Conservation (phyloP, 225 moss, liverwort and hornwort genomes). For the Bryum argenteum region DNA sequence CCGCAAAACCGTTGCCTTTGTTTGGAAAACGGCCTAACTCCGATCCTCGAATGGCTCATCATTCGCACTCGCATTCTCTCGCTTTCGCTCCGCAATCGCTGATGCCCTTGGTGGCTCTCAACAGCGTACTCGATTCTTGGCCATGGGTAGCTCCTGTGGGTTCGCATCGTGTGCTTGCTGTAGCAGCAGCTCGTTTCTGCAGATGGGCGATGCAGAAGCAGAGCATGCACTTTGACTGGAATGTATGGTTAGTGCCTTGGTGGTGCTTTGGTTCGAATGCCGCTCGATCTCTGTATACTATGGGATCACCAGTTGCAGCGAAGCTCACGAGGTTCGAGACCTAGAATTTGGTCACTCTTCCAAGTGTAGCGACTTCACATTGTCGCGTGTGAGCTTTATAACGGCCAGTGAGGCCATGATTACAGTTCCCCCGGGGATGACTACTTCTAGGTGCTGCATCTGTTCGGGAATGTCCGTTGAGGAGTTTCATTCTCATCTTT, state of each 20-base stretch:
- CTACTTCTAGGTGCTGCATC: slow-evolving; percentile 22
- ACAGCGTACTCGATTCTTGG: not conserved
- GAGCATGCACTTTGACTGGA: not conserved
- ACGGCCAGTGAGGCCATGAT: slow-evolving; percentile 26
- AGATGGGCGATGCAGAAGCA: not conserved
- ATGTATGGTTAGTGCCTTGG: slow-evolving; percentile 20
- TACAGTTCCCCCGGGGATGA: not conserved
- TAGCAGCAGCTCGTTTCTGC: not conserved
- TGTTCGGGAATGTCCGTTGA: slow-evolving; percentile 15
- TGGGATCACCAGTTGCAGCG: slow-evolving; percentile 7
- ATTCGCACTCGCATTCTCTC: not conserved
- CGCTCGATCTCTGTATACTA: slow-evolving; percentile 9
- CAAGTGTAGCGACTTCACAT: not conserved
- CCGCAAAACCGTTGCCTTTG: slow-evolving; percentile 27
- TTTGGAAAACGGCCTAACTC: slow-evolving; percentile 22
- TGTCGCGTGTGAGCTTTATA: slow-evolving; percentile 23
- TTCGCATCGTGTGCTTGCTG: not conserved
- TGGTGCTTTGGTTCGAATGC: too few relatives aligned
- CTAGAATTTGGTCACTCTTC: slow-evolving; percentile 19
- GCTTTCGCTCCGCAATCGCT: not conserved
- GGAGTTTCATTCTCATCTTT: not conserved
- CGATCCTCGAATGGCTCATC: slow-evolving; percentile 19
- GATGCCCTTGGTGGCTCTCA: not conserved
- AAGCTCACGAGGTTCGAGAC: not conserved
- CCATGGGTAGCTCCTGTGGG: not conserved